phyloP scores from a whole-genome alignment of 2,329 filamentous ascomycete genomes.

The Exophiala viscosa region DNA sequence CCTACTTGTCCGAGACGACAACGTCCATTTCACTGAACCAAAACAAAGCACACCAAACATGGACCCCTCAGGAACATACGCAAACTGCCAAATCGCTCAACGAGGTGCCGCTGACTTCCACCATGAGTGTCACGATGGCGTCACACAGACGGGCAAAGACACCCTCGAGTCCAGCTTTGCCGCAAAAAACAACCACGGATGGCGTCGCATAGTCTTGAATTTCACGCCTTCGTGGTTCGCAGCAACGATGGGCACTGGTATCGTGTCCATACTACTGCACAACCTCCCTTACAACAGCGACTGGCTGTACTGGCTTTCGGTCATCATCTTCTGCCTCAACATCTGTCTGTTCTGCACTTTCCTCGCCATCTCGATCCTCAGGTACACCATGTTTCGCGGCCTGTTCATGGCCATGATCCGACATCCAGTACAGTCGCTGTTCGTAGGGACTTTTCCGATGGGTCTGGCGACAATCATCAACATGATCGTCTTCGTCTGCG shows the following conservation, averaged over 20 bases:
- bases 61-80: slow-evolving; percentile 12
- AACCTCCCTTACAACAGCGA: slow-evolving; percentile 57
- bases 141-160: slow-evolving; percentile 3
- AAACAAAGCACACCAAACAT: background rate
- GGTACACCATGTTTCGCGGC: slow-evolving; percentile 60
- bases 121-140: slow-evolving; percentile 2
- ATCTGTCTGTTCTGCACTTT: slow-evolving; percentile 55
- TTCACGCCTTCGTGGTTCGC: slow-evolving; percentile 60
- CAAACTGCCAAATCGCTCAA: slow-evolving; percentile 5
- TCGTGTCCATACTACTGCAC: slow-evolving; percentile 61
- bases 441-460: slow-evolving; percentile 63
- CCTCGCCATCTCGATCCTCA: slow-evolving; percentile 51
- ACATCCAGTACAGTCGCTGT: slow-evolving; percentile 62
- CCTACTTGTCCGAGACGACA: too few relatives aligned
- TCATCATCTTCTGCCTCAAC: slow-evolving; percentile 60
- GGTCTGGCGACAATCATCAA: slow-evolving; percentile 62
- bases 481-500: slow-evolving; percentile 57
- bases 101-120: background rate
- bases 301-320: slow-evolving; percentile 52
- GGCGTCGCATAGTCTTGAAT: slow-evolving; percentile 34
- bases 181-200: slow-evolving; percentile 33
- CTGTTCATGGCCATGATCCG: slow-evolving; percentile 62
- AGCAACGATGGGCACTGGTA: slow-evolving; percentile 64
- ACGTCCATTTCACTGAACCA: too few relatives aligned
- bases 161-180: slow-evolving; percentile 5